Evolutionary conservation across 352 stramenopile species (phyloP), one percentile per base, ranked within the genome.

Genomic region (Pythium rishiriense): DNA sequence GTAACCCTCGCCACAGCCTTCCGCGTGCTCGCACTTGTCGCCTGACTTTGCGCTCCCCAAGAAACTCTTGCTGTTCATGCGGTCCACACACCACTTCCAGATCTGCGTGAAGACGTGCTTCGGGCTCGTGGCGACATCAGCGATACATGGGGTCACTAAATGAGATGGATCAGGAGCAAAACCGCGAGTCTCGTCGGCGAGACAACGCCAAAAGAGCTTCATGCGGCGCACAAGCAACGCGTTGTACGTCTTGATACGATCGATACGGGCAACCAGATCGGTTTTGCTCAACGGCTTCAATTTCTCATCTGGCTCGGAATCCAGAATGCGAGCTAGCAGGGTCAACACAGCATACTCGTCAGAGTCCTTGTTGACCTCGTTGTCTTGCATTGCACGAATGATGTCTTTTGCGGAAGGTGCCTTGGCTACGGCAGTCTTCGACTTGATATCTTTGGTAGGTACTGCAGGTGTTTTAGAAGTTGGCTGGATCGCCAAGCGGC

Each of bases 1-100:
- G 61, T 94, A 96, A 17, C 80, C 83, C 55, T 96, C 87, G 62
- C 87, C 91, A 59, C 81, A 89, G 21, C 85, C 82, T 66, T 96
- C 87, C 15, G 85, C 89, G 64, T 96, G 87, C 54, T 96, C 87
- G 58, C 87, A 96, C 59, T 87, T 91, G 57, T 93, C 85, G 19
- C 85, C 82, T 46, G 73, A 73, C 56, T 90, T 93, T 0, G 72
- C 81, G 31, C 76, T 85, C 12, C 82, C 85, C 46, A 96, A 43
- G 33, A 81, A 81, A 22, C 66, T 82, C 70, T 93, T 92, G 75
- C 79, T 93, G 29, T 88, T 74, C 62, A 92, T 85, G 6, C 87
- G 87, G 49, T 92, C 85, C n/a, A 89, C 79, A 35, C 87, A 96
- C 87, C 87, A 96, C 43, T 80, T 76, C 87, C 87, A 96, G 11